Percentiles rank a stretch among this genome's conserved stretches.
These are phyloP conservation scores for Macadamia tetraphylla DNA, from an alignment of 164 flowering plant species.

Conservation along the genomic window DNA sequence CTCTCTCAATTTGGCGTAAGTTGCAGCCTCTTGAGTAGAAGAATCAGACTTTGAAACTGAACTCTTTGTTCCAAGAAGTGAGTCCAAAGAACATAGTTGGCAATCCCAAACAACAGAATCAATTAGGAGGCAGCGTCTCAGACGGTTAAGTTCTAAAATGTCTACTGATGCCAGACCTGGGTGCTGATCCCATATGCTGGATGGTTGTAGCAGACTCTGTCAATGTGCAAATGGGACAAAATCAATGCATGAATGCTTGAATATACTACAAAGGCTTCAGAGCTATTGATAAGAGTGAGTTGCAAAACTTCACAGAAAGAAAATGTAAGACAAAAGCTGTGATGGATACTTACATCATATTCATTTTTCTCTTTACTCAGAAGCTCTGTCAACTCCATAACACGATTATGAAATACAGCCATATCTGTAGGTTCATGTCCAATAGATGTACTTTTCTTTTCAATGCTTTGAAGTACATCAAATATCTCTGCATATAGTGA, in stretches of 20 bases:
- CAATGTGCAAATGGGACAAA: constrained; percentile 5
- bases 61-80: constrained; percentile 36
- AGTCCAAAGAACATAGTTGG: constrained; percentile 53
- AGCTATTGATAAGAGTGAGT: neutral
- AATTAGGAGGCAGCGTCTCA: constrained; percentile 64
- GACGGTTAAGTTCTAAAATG: constrained; percentile 65
- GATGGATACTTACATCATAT: constrained; percentile 49
- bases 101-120: constrained; percentile 76
- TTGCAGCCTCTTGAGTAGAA: constrained; percentile 21
- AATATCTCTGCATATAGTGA: constrained; percentile 58
- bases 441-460: constrained; percentile 35
- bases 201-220: constrained; percentile 52
- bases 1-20: constrained; percentile 29
- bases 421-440: constrained; percentile 31
- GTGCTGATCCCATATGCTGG: constrained; percentile 23
- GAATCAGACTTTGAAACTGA: constrained; percentile 22
- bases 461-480: constrained; percentile 47
- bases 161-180: constrained; percentile 30
- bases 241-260: neutral
- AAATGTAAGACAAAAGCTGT: neutral
- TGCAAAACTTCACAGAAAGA: neutral
- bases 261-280: neutral
- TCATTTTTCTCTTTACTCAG: constrained; percentile 55
- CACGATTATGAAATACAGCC: constrained; percentile 41
- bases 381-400: constrained; percentile 54